Percentiles rank a stretch among this genome's conserved stretches.
These are phyloP conservation scores for Cutaneotrichosporon cyanovorans DNA, from an alignment of 1,284 basidiomycete genomes.

Conservation along the genomic window DNA sequence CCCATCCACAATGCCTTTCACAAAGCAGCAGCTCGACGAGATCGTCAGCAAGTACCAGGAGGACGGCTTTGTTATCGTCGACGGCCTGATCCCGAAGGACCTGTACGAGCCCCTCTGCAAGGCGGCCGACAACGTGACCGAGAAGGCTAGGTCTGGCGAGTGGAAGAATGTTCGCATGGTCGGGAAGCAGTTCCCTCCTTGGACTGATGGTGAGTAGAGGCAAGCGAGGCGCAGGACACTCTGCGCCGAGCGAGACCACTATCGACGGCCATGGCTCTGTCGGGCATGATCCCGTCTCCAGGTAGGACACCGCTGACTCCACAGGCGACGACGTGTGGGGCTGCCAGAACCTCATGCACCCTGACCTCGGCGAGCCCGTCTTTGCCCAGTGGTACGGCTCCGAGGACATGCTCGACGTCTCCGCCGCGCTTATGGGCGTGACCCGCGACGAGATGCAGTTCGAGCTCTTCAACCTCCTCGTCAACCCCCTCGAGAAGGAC, in stretches of 20 bases:
- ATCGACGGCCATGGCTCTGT: too few relatives aligned
- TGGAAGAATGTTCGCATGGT: constrained; percentile 68
- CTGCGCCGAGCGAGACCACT: too few relatives aligned
- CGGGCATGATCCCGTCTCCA: too few relatives aligned
- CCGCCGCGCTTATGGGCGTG: constrained; percentile 54
- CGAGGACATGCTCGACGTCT: constrained; percentile 51
- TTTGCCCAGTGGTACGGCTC: constrained; percentile 66
- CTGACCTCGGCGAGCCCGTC: constrained; percentile 54
- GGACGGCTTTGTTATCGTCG: constrained; percentile 68
- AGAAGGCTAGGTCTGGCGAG: constrained; percentile 55
- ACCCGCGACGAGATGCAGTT: constrained; percentile 56
- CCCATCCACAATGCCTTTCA: constrained; percentile 21
- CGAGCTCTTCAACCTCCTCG: constrained; percentile 72
- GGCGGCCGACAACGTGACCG: constrained; percentile 54
- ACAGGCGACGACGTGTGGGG: constrained; percentile 61
- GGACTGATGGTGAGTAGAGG: constrained; percentile 35
- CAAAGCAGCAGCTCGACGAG: constrained; percentile 16
- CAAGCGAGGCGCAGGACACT: too few relatives aligned
- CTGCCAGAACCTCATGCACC: constrained; percentile 72
- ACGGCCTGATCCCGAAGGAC: constrained; percentile 52
- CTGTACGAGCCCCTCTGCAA: constrained; percentile 49
- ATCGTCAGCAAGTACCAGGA: constrained; percentile 50
- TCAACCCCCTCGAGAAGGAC: constrained; percentile 60
- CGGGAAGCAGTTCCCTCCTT: constrained; percentile 76
- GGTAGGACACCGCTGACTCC: too few relatives aligned